phyloP scores from a whole-genome alignment of 805 yeast species.

The Blastobotrys mokoenaii region DNA sequence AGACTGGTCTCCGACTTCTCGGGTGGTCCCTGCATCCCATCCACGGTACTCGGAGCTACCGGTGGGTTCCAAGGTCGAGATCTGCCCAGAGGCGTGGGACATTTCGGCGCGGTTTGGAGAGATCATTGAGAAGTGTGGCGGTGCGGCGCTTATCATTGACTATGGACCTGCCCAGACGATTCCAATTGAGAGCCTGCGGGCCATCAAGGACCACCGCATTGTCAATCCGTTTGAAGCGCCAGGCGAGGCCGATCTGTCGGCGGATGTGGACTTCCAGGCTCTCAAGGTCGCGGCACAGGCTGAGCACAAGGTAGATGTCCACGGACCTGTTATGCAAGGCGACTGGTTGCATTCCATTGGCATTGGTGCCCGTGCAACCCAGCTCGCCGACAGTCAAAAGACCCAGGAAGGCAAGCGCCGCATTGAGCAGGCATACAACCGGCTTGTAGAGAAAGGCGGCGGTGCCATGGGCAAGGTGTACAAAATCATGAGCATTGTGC shows the following conservation, averaged over 20 bases:
- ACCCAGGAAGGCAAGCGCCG: slow-evolving; percentile 41
- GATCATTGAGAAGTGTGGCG: slow-evolving; percentile 34
- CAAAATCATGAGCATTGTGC: slow-evolving; percentile 59
- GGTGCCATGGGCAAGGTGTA: slow-evolving; percentile 69
- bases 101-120: slow-evolving; percentile 47
- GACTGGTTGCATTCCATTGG: slow-evolving; percentile 74
- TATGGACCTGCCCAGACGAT: slow-evolving; percentile 58
- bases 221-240: slow-evolving; percentile 70
- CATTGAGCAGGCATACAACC: slow-evolving; percentile 46
- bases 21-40: slow-evolving; percentile 41
- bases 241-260: slow-evolving; percentile 73
- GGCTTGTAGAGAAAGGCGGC: slow-evolving; percentile 54
- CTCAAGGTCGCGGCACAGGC: slow-evolving; percentile 33
- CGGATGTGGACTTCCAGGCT: slow-evolving; percentile 74
- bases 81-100: slow-evolving; percentile 65
- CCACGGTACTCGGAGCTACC: slow-evolving; percentile 47
- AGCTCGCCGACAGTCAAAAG: slow-evolving; percentile 36
- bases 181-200: slow-evolving; percentile 68
- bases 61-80: slow-evolving; percentile 53
- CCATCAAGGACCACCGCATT: slow-evolving; percentile 61
- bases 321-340: slow-evolving; percentile 67
- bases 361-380: slow-evolving; percentile 52
- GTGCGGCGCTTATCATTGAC: slow-evolving; percentile 68
- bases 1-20: slow-evolving; percentile 53
- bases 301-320: slow-evolving; percentile 25